Conservation (phyloP, 306 rosid genomes). For the Oxytropis ochrocephala region DNA sequence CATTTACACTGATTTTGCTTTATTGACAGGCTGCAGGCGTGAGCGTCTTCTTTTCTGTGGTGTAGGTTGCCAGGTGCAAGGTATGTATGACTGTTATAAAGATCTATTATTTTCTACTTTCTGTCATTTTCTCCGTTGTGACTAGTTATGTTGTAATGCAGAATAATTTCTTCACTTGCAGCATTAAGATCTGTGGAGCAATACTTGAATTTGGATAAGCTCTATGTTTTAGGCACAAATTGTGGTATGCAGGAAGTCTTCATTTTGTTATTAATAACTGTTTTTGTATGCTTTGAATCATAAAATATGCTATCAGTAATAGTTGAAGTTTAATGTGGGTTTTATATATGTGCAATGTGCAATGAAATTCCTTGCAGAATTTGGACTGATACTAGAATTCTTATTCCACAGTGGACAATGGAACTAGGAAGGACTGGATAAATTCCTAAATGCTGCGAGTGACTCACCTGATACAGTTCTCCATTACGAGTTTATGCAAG, state of each 20-base stretch:
- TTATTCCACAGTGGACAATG: slow-evolving; percentile 76
- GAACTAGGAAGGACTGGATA: slow-evolving; percentile 85
- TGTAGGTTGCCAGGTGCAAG: slow-evolving; percentile 99
- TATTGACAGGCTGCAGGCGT: slow-evolving; percentile 82
- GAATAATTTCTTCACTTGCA: slow-evolving; percentile 94
- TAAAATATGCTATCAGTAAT: background rate
- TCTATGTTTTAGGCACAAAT: slow-evolving; percentile 93
- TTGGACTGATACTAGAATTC: slow-evolving; percentile 11
- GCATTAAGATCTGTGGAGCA: slow-evolving; percentile 94
- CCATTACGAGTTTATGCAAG: slow-evolving; percentile 99
- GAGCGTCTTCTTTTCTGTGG: slow-evolving; percentile 98
- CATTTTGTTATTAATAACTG: background rate
- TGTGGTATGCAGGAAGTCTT: slow-evolving; percentile 55
- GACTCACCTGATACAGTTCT: slow-evolving; percentile 87
- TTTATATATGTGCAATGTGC: background rate
- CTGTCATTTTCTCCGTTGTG: slow-evolving; percentile 48
- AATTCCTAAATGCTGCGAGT: slow-evolving; percentile 94
- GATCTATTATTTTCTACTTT: slow-evolving; percentile 7
- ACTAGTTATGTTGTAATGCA: slow-evolving; percentile 87
- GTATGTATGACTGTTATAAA: slow-evolving; percentile 30
- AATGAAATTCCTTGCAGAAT: background rate
- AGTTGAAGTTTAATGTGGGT: background rate
- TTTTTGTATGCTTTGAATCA: background rate
- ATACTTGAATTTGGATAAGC: slow-evolving; percentile 87
- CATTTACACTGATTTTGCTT: too few relatives aligned